Conservation (phyloP, 2,329 filamentous ascomycete species). For the Dactylellina drechsleri region DNA sequence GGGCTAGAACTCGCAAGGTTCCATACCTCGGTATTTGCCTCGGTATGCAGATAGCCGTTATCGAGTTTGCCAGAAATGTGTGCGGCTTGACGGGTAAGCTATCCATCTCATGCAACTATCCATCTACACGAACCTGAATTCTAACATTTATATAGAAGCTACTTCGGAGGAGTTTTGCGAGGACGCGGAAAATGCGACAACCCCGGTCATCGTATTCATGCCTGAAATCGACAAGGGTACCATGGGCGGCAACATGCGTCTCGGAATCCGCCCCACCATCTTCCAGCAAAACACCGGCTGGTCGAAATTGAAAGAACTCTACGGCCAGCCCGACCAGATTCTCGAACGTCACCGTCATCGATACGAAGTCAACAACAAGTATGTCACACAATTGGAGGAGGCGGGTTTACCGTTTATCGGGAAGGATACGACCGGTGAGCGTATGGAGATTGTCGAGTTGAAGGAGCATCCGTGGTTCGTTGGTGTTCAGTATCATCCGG, state of each 20-base stretch:
- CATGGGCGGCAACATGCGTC: conserved; percentile 86
- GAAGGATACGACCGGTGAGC: conserved; percentile 79
- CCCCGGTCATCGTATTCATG: conserved; percentile 88
- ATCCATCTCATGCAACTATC: neutral
- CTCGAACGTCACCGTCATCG: conserved; percentile 85
- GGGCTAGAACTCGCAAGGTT: conserved; percentile 81
- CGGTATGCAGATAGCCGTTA: conserved; percentile 91
- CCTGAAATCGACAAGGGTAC: conserved; percentile 82
- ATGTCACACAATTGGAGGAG: conserved; percentile 74
- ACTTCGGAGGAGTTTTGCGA: conserved; percentile 69
- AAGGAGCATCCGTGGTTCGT: conserved; percentile 86
- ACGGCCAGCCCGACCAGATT: conserved; percentile 70
- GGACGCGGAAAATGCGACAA: conserved; percentile 65
- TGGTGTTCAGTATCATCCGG: conserved; percentile 87
- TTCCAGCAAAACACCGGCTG: conserved; percentile 82
- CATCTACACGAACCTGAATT: neutral
- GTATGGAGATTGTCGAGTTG: conserved; percentile 86
- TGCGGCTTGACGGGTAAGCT: conserved; percentile 68
- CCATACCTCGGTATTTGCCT: conserved; percentile 91
- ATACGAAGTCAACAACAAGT: conserved; percentile 88
- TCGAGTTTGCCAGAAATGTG: conserved; percentile 84
- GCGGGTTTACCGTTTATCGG: conserved; percentile 79
- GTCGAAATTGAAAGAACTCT: conserved; percentile 79
- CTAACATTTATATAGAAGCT: conserved; percentile 61
- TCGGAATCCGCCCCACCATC: conserved; percentile 77